These are phyloP conservation scores for Aureobasidium musti DNA, from an alignment of 2,329 filamentous ascomycete genomes.

Conservation along the genomic window DNA sequence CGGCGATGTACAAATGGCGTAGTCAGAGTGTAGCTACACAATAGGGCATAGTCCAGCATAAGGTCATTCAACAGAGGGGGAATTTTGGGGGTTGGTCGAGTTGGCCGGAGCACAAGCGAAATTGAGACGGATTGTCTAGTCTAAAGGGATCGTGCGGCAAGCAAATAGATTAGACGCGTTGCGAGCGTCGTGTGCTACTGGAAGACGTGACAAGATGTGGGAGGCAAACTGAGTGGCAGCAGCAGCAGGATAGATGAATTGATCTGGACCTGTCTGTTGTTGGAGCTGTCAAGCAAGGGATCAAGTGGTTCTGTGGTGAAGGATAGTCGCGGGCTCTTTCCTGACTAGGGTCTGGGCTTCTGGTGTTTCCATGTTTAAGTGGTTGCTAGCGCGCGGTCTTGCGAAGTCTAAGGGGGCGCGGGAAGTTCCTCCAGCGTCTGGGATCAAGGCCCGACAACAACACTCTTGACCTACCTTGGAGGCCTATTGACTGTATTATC, in stretches of 20 bases:
- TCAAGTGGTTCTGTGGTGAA: neutral
- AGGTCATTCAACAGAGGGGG: neutral
- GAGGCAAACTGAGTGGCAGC: neutral
- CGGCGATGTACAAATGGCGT: slow-evolving; percentile 34
- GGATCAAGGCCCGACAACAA: slow-evolving; percentile 14
- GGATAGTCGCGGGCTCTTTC: neutral
- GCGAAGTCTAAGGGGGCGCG: slow-evolving; percentile 4
- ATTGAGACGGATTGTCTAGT: slow-evolving; percentile 20
- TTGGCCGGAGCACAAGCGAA: slow-evolving; percentile 12
- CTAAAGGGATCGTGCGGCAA: slow-evolving; percentile 13
- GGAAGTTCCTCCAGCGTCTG: neutral
- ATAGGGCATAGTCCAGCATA: slow-evolving; percentile 8
- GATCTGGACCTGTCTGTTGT: slow-evolving; percentile 8
- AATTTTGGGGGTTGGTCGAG: neutral
- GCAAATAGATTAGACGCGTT: slow-evolving; percentile 9
- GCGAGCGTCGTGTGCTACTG: neutral
- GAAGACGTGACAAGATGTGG: neutral
- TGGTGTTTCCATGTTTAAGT: slow-evolving; percentile 8
- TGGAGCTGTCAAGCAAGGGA: slow-evolving; percentile 19
- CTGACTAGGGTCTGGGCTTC: neutral
- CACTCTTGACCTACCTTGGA: slow-evolving; percentile 12
- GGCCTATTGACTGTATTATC: slow-evolving; percentile 14
- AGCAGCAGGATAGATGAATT: neutral
- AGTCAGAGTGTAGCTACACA: neutral
- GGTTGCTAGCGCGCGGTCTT: neutral